These are phyloP conservation scores for Cladophialophora chaetospira DNA, from an alignment of 2,329 filamentous ascomycete species.

Conservation along the genomic window DNA sequence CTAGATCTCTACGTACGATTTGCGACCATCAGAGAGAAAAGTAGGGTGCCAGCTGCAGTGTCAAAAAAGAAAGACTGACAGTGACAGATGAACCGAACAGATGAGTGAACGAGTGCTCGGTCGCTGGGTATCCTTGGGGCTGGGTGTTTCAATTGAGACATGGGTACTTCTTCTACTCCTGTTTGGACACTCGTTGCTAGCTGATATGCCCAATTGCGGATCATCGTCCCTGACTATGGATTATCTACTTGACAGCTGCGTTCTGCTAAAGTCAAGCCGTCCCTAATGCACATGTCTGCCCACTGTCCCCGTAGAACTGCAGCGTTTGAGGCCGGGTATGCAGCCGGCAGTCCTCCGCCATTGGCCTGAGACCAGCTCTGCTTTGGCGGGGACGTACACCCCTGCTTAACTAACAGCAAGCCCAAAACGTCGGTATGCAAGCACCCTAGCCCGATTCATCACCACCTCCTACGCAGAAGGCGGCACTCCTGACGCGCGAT, in stretches of 20 bases:
- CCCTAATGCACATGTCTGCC: conserved; percentile 2
- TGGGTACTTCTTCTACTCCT: conserved; percentile 5
- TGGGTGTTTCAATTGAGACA: conserved; percentile 29
- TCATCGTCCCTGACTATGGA: conserved; percentile 6
- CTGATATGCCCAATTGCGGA: conserved; percentile 5
- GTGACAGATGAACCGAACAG: conserved; percentile 2
- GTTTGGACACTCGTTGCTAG: conserved; percentile 13
- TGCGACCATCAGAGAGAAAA: background rate
- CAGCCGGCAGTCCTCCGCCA: background rate
- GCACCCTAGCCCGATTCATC: background rate
- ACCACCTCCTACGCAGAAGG: conserved; percentile 1
- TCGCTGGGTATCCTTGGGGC: conserved; percentile 15
- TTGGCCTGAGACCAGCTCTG: conserved; percentile 11
- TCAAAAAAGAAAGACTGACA: background rate
- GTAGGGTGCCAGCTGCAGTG: background rate
- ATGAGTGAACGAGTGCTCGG: background rate
- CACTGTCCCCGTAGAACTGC: conserved; percentile 5
- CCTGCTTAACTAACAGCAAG: background rate
- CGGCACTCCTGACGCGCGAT: background rate
- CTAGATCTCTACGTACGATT: background rate
- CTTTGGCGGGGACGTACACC: conserved; percentile 5
- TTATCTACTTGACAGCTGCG: conserved; percentile 6
- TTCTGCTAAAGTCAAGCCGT: conserved; percentile 2
- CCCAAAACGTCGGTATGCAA: background rate
- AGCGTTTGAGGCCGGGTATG: background rate